These are phyloP conservation scores for Erucastrum elatum DNA, from an alignment of 345 rosid genomes.

Conservation along the genomic window DNA sequence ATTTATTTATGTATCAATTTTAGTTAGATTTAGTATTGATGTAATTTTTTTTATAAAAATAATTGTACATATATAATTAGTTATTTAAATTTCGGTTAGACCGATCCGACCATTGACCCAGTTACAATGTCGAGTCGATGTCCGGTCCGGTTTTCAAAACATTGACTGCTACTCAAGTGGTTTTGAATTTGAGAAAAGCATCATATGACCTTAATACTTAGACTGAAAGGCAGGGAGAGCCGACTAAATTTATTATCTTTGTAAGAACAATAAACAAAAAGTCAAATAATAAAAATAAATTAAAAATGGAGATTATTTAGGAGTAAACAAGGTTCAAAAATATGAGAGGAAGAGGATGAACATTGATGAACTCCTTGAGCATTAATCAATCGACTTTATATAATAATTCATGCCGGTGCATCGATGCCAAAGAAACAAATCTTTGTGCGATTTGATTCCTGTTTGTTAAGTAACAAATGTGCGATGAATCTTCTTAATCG, in stretches of 20 bases:
- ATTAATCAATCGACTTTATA: constrained; percentile 20
- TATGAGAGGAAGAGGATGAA: constrained; percentile 46
- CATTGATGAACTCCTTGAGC: constrained; percentile 32
- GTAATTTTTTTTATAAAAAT: too few relatives aligned
- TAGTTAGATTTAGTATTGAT: too few relatives aligned
- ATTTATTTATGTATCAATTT: too few relatives aligned
- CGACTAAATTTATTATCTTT: constrained; percentile 17
- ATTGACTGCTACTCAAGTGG: background rate
- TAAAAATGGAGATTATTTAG: constrained; percentile 23
- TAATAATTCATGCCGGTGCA: constrained; percentile 39
- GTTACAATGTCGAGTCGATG: too few relatives aligned
- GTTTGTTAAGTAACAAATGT: constrained; percentile 30
- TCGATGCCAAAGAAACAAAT: constrained; percentile 28
- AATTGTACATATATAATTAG: too few relatives aligned
- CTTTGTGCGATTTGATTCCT: constrained; percentile 36
- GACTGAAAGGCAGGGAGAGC: constrained; percentile 20
- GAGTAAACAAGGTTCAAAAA: constrained; percentile 21
- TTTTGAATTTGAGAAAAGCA: constrained; percentile 3
- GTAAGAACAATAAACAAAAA: background rate
- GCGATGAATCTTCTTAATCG: constrained; percentile 32
- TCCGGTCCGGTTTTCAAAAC: too few relatives aligned
- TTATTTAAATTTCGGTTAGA: too few relatives aligned
- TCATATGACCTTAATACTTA: constrained; percentile 5
- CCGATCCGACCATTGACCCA: too few relatives aligned
- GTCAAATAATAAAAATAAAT: constrained; percentile 12